Base-by-base conservation (phyloP, 1,139 yeast genomes). In the Suhomyces taliae region DNA sequence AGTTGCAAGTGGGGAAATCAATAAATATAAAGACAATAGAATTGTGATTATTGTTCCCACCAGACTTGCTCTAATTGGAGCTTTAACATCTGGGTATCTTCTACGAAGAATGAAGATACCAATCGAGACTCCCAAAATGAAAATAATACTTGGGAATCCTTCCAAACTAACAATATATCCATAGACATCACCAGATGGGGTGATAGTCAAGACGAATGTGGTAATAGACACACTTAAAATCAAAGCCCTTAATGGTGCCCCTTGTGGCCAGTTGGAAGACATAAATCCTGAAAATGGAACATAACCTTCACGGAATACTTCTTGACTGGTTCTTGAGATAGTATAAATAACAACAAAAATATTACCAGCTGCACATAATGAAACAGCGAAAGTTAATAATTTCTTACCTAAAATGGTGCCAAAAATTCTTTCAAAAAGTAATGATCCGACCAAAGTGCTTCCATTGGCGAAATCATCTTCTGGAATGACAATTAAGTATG, bases 141-240 rank as follows among this genome's bases (percentile, higher is more conserved):
- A 78, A 6, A 82, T 53, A 53, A 79, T 83, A 35, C 67, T 70
- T 15, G 93, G 91, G 58, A 86, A 87, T 2, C 91, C 85, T 59
- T 86, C 88, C 57, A 87, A 69, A 53, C 88, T 83, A 55, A 87
- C 72, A 57, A 88, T 81, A 59, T 87, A 86, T 58, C 84, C 83
- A 69, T 87, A 88, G 34, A 90, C 85, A 58, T 87, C 93, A 19
- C 90, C 91, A 29, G 84, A 81, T 8, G 93, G 91, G 31, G 89
- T 84, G 2, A 83, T 79, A 2, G 82, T 57, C 48, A 87, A 71
- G n/a, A 87, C 60, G 3, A 61, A 14, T 0, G 73, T 65, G 2
- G 76, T 64, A 11, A 74, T 53, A 2, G 54, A 33, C 15, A 70
- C 62, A 50, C 77, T 69, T 67, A 61, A 79, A 54, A 57, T 36